A percentile compares a stretch with the other conserved stretches of the same genome.
phyloP scores from a whole-genome alignment of 768 basidiomycete genomes.

The Boletus vinaceobasis region DNA sequence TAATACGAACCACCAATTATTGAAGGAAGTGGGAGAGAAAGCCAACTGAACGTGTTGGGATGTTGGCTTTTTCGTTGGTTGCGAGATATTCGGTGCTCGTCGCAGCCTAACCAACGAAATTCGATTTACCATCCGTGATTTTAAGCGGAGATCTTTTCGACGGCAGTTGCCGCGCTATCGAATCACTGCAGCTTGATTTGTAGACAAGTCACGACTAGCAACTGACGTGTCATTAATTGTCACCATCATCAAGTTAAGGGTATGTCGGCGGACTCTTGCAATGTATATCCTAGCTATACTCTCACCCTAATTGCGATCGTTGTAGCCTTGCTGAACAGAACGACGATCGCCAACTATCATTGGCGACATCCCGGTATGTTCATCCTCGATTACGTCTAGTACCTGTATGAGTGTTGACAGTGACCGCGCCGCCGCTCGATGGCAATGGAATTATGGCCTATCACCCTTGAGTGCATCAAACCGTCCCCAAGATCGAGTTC shows the following conservation, averaged over 20 bases:
- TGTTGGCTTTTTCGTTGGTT: slow-evolving; percentile 14
- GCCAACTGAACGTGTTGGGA: slow-evolving; percentile 14
- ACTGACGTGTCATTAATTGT: too few relatives aligned
- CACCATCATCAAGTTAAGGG: not conserved
- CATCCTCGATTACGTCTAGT: not conserved
- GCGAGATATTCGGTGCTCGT: slow-evolving; percentile 36
- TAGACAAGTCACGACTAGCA: too few relatives aligned
- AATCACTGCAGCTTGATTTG: too few relatives aligned
- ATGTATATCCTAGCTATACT: not conserved
- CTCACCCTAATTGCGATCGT: not conserved
- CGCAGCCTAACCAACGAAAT: slow-evolving; percentile 35
- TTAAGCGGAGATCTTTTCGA: slow-evolving; percentile 19
- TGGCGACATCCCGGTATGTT: not conserved
- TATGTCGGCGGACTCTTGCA: not conserved
- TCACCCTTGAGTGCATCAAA: not conserved
- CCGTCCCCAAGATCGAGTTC: not conserved
- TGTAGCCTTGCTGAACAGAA: not conserved
- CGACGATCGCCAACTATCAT: not conserved
- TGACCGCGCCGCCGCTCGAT: not conserved
- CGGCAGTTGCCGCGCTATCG: slow-evolving; percentile 13
- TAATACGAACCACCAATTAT: slow-evolving; percentile 17
- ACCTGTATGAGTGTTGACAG: not conserved
- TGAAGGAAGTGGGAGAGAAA: slow-evolving; percentile 18
- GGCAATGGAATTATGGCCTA: not conserved
- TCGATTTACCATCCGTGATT: slow-evolving; percentile 6